Percentiles rank a stretch among this genome's conserved stretches.
These are phyloP conservation scores for Vaccinium macrocarpon DNA, from an alignment of 148 eudicot species.

Conservation along the genomic window DNA sequence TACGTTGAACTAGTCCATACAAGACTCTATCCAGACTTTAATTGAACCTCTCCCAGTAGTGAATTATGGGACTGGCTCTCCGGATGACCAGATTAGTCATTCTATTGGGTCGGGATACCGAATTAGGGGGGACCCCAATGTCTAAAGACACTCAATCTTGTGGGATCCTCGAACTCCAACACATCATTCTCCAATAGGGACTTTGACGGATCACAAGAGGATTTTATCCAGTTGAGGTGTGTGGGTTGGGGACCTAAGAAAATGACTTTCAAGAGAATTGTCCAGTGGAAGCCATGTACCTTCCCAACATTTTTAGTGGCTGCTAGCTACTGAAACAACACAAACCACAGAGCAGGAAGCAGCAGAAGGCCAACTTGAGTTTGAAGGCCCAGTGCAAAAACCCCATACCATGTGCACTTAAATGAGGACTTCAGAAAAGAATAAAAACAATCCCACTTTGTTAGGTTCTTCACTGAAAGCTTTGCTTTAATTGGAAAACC, in stretches of 20 bases:
- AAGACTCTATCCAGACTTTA: neutral
- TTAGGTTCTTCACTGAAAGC: neutral
- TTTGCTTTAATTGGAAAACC: neutral
- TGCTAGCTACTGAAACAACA: neutral
- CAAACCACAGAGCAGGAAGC: neutral
- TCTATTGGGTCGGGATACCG: neutral
- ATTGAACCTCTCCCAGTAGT: neutral
- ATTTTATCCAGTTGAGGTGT: neutral
- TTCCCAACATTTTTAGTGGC: neutral
- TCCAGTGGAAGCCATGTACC: neutral
- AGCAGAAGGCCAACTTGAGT: neutral
- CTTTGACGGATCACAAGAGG: neutral
- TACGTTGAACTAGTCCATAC: too few species aligned
- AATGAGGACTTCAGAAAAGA: neutral
- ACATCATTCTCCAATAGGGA: conserved; percentile 1
- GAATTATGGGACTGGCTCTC: neutral
- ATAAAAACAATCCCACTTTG: neutral
- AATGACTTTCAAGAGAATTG: conserved; percentile 10
- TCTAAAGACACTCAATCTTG: neutral
- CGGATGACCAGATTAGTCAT: neutral
- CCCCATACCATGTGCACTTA: conserved; percentile 6
- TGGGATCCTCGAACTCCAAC: neutral
- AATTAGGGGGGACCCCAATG: neutral
- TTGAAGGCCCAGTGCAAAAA: neutral
- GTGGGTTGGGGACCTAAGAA: neutral